Evolutionary conservation across 176 grass and related monocot genomes (phyloP).

Genomic region (Olyra latifolia): DNA sequence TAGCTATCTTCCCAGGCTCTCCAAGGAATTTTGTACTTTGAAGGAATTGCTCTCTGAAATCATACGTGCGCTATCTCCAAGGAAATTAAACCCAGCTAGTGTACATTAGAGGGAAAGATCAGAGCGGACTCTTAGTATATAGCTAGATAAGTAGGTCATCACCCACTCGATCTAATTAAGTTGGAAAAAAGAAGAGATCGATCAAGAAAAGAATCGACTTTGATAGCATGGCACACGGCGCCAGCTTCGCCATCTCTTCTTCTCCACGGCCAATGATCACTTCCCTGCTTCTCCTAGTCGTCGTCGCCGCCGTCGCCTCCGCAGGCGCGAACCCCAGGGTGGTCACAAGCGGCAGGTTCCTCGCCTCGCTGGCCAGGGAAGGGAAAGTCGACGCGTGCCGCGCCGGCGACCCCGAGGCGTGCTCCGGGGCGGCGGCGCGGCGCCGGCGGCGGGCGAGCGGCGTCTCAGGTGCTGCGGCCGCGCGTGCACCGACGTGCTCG

Average conservation of each 20-base stretch:
- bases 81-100: neutral
- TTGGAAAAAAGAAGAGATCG: neutral
- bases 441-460: neutral
- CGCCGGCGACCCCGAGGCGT: neutral
- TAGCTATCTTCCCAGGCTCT: neutral
- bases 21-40: neutral
- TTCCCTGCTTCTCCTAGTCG: neutral
- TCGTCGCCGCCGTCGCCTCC: neutral
- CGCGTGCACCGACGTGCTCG: slow-evolving; percentile 46
- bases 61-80: neutral
- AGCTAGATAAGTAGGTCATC: neutral
- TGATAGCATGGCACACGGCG: slow-evolving; percentile 6
- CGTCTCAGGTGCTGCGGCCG: slow-evolving; percentile 35
- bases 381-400: slow-evolving; percentile 10
- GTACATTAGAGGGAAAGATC: too few species aligned
- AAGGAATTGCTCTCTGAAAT: neutral
- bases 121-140: neutral
- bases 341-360: slow-evolving; percentile 31
- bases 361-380: neutral
- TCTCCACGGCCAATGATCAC: neutral
- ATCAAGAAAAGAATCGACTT: neutral
- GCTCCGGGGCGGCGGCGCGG: neutral
- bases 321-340: neutral
- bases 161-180: neutral
- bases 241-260: neutral